Evolutionary conservation across 495 filamentous ascomycete species (phyloP).

Genomic region (Penicillium subrubescens): DNA sequence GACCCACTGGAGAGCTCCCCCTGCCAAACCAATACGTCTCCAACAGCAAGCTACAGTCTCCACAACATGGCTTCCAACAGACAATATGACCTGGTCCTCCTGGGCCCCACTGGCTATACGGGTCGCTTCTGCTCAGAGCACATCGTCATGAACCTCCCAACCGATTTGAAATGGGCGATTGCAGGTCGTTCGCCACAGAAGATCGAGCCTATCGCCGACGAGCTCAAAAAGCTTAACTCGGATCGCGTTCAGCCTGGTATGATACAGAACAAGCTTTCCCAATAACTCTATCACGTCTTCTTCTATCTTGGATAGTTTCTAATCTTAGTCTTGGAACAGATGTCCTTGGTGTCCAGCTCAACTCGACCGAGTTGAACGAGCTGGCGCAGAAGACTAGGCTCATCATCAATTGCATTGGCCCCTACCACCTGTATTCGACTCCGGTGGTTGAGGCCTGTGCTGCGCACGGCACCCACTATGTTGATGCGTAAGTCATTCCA

Average conservation of each 20-base stretch:
- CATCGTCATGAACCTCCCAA: constrained; percentile 72
- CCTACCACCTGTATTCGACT: constrained; percentile 77
- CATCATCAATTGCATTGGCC: constrained; percentile 83
- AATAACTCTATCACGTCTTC: not conserved
- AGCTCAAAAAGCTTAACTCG: constrained; percentile 65
- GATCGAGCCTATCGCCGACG: constrained; percentile 65
- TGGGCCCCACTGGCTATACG: constrained; percentile 88
- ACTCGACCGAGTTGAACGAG: constrained; percentile 59
- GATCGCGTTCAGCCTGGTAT: constrained; percentile 71
- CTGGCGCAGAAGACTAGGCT: constrained; percentile 75
- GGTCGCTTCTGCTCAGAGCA: constrained; percentile 77
- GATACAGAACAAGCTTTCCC: not conserved
- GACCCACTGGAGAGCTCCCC: constrained; percentile 12
- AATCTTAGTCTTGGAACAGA: constrained; percentile 11
- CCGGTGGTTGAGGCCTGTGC: constrained; percentile 88
- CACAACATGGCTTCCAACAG: constrained; percentile 45
- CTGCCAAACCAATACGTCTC: constrained; percentile 12
- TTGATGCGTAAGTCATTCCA: constrained; percentile 76
- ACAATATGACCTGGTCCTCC: constrained; percentile 80
- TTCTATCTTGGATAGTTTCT: constrained; percentile 1
- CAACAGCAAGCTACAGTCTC: not conserved
- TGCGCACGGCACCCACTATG: constrained; percentile 83
- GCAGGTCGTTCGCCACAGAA: constrained; percentile 79
- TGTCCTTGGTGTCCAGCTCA: constrained; percentile 62
- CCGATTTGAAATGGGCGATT: constrained; percentile 84